phyloP scores from a whole-genome alignment of 805 yeast species.

The Kurtzmaniella cleridarum region DNA sequence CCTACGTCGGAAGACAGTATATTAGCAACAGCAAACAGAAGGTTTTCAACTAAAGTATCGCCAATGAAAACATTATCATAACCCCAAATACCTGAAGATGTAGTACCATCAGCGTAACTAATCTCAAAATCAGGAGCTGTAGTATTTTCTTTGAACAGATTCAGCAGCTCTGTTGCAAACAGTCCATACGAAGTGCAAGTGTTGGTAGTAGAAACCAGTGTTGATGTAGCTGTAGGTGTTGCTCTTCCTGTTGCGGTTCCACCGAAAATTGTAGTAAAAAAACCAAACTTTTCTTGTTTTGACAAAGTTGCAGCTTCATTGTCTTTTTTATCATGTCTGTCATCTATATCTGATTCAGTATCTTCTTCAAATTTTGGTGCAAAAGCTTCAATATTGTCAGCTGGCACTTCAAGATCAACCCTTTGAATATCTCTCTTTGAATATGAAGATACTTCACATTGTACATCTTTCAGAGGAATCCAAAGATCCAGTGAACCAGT shows the following conservation, averaged over 20 bases:
- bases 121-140: constrained; percentile 39
- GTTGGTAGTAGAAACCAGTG: constrained; percentile 20
- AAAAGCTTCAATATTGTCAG: not conserved
- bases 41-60: constrained; percentile 38
- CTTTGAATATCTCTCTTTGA: not conserved
- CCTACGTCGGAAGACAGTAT: constrained; percentile 59
- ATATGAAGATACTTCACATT: constrained; percentile 11
- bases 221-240: not conserved
- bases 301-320: no score
- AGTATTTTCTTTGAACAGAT: constrained; percentile 33
- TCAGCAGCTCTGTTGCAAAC: constrained; percentile 37
- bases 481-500: constrained; percentile 41
- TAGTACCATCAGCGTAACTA: constrained; percentile 44
- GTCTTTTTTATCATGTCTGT: not conserved
- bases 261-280: not conserved
- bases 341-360: constrained; percentile 3
- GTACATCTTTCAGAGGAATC: constrained; percentile 30
- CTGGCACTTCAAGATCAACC: not conserved
- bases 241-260: constrained; percentile 6
- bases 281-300: no score
- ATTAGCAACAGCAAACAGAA: constrained; percentile 74
- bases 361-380: not conserved
- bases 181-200: constrained; percentile 46
- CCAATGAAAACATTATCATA: constrained; percentile 54
- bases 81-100: constrained; percentile 54